These are phyloP conservation scores for Lyophyllum atratum DNA, from an alignment of 768 basidiomycete genomes.

Conservation along the genomic window DNA sequence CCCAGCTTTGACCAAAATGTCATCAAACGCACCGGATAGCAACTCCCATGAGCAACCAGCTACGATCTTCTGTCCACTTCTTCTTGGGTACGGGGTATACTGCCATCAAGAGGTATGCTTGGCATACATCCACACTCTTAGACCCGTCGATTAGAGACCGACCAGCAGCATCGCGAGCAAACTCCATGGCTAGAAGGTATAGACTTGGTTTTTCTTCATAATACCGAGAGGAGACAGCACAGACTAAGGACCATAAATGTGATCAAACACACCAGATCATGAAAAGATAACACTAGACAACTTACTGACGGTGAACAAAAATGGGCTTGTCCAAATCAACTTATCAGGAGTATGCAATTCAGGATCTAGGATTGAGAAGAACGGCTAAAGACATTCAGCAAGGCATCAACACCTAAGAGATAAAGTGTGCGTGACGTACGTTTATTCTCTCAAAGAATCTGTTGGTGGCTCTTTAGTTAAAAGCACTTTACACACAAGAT, in stretches of 20 bases:
- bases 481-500: not conserved
- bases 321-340: slow-evolving; percentile 56
- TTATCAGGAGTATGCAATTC: slow-evolving; percentile 55
- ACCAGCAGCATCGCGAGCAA: slow-evolving; percentile 62
- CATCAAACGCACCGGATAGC: slow-evolving; percentile 52
- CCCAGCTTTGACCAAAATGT: not conserved
- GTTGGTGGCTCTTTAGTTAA: not conserved
- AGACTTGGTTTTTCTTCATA: slow-evolving; percentile 57
- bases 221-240: slow-evolving; percentile 69
- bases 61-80: slow-evolving; percentile 70
- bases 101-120: slow-evolving; percentile 72
- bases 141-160: slow-evolving; percentile 60
- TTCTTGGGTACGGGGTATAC: slow-evolving; percentile 63
- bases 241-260: slow-evolving; percentile 42
- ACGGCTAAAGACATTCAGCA: slow-evolving; percentile 43
- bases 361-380: slow-evolving; percentile 59
- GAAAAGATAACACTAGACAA: slow-evolving; percentile 11
- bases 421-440: slow-evolving; percentile 29
- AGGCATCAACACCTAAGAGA: slow-evolving; percentile 16
- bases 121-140: slow-evolving; percentile 75
- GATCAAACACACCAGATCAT: not conserved
- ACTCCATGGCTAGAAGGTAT: slow-evolving; percentile 58
- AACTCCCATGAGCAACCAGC: slow-evolving; percentile 73
- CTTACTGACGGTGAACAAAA: slow-evolving; percentile 63
- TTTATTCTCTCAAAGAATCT: slow-evolving; percentile 60